Base-by-base conservation (phyloP, 2,329 filamentous ascomycete species). In the Calonectria leucothoes region DNA sequence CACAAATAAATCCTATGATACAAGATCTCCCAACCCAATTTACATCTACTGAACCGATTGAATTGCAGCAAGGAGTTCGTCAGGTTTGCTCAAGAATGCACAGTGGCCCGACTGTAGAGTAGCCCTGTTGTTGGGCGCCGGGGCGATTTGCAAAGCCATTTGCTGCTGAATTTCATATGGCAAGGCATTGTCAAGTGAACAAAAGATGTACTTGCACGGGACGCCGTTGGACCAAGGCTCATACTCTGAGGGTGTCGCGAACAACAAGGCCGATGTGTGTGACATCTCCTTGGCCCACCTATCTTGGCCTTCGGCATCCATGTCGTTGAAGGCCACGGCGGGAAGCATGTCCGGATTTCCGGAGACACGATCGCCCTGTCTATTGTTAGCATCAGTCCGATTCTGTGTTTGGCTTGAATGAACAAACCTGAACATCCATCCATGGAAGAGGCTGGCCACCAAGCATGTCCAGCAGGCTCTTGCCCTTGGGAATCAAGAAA, bases 131-230 rank as follows among this genome's bases (percentile, higher is more conserved):
- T 55, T 61, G 37, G 55, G 35, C 2, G 6, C 14, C 0, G 37
- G 20, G 6, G 20, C 37, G 11, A 64, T 25, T 31, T 64, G 59
- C 2, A 45, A 39, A n/a, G 59, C 37, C 59, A 64, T 64, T n/a
- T 45, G 39, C 15, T 33, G 59, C 39, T 64, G 59, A 20, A 64
- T 64, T 15, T 42, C 37, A 33, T 64, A 64, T 2, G 59, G 59
- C 39, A 64, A 6, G 2, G 59, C 59, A 17, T 64, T 64, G 11
- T 64, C 59, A 7, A 11, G 42, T 25, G 37, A 20, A 39, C 59
- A 64, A 64, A 45, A 64, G 23, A 64, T 64, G 59, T 64, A 64
- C 39, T 42, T 48, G 59, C 37, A 45, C 17, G 59, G 39, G 4
- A 64, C 42, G 17, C 37, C 37, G 17, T 64, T 42, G 20, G 59